These are phyloP conservation scores for Picea glauca DNA, from an alignment of 75 land plant species.

Conservation along the genomic window DNA sequence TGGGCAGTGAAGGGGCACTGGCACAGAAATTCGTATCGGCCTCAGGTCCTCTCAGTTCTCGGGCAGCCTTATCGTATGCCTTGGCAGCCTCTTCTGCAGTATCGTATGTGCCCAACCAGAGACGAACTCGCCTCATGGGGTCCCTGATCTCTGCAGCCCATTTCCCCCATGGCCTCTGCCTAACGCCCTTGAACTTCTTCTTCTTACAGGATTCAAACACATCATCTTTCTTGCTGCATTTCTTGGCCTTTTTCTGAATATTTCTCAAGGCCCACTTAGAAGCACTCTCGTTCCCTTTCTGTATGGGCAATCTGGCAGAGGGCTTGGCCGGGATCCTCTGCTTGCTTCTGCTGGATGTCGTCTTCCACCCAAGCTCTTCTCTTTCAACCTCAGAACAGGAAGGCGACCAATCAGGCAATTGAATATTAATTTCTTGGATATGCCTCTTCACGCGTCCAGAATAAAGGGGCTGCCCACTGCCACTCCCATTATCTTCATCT, in stretches of 20 bases:
- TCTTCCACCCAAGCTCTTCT: slow-evolving; percentile 1
- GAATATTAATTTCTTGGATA: slow-evolving; percentile 1
- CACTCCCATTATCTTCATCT: background rate
- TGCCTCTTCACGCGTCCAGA: slow-evolving; percentile 4
- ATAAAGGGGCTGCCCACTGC: background rate
- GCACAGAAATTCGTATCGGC: slow-evolving; percentile 5
- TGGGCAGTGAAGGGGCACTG: too few relatives aligned
- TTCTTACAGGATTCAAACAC: background rate
- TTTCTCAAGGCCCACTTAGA: background rate
- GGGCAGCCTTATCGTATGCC: slow-evolving; percentile 11
- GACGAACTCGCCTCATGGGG: background rate
- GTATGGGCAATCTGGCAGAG: background rate
- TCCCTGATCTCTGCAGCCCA: slow-evolving; percentile 14
- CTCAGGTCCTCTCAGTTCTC: slow-evolving; percentile 1
- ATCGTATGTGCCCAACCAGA: slow-evolving; percentile 13
- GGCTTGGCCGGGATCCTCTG: background rate
- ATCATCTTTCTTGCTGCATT: background rate
- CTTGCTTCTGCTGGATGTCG: background rate
- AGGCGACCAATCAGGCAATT: background rate
- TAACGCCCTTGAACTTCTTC: slow-evolving; percentile 15
- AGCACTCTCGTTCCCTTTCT: background rate
- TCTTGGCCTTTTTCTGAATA: background rate
- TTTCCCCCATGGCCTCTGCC: slow-evolving; percentile 9
- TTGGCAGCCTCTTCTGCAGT: slow-evolving; percentile 13
- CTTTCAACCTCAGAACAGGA: background rate